Percentiles rank a stretch among this genome's conserved stretches.
phyloP scores from a whole-genome alignment of 2,329 filamentous ascomycete species.

The Aspergillus fischeri region DNA sequence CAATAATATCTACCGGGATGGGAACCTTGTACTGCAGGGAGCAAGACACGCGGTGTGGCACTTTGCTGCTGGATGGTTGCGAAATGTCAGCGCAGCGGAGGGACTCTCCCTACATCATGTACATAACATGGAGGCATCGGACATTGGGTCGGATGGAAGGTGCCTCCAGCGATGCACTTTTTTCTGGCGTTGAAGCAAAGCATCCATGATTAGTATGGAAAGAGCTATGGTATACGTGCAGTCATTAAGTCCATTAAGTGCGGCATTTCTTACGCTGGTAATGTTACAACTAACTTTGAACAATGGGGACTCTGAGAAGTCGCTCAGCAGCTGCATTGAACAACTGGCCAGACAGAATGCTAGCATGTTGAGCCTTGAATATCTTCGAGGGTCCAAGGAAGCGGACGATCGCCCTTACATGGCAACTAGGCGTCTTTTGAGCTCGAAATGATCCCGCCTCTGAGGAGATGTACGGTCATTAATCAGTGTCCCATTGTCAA shows the following conservation, averaged over 20 bases:
- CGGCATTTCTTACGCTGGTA: neutral
- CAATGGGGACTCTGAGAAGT: neutral
- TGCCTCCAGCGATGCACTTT: slow-evolving; percentile 9
- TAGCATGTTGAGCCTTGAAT: neutral
- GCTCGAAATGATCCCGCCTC: neutral
- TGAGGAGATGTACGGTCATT: neutral
- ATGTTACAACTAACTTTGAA: neutral
- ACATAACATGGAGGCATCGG: slow-evolving; percentile 13
- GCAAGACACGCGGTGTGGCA: slow-evolving; percentile 1
- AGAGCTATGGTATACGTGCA: neutral
- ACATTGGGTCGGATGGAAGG: slow-evolving; percentile 2
- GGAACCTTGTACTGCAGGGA: slow-evolving; percentile 1
- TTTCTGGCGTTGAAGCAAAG: slow-evolving; percentile 8
- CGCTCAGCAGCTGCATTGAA: neutral
- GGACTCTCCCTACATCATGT: slow-evolving; percentile 11
- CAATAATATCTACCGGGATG: slow-evolving; percentile 22
- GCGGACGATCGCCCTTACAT: neutral
- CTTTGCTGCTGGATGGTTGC: slow-evolving; percentile 1
- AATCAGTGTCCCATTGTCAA: neutral
- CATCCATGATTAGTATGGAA: neutral
- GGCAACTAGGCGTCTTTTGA: neutral
- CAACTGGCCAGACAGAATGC: neutral
- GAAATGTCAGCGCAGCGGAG: slow-evolving; percentile 1
- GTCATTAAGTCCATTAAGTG: neutral
- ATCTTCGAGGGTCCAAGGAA: neutral